Percentiles rank a stretch among this genome's conserved stretches.
These are phyloP conservation scores for Penstemon davidsonii DNA, from an alignment of 257 asterid genomes.

Conservation along the genomic window DNA sequence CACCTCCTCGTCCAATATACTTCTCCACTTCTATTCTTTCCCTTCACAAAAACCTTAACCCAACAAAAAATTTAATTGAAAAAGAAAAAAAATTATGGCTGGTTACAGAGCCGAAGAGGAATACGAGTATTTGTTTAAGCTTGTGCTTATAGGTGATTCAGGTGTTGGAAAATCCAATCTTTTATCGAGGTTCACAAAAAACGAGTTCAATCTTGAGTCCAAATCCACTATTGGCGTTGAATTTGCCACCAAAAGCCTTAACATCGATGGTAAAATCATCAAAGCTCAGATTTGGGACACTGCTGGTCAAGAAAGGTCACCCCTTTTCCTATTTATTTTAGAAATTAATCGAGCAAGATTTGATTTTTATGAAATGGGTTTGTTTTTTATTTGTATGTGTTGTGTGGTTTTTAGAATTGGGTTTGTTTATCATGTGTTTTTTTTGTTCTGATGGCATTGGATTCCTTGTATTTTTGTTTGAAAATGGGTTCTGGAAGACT, in stretches of 20 bases:
- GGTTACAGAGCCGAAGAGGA: slow-evolving; percentile 62
- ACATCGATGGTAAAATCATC: slow-evolving; percentile 54
- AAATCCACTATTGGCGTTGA: slow-evolving; percentile 71
- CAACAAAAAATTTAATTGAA: background rate
- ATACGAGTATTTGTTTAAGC: slow-evolving; percentile 60
- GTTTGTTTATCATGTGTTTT: background rate
- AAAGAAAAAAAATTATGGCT: slow-evolving; percentile 34
- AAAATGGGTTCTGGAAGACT: too few relatives aligned
- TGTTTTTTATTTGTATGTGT: background rate
- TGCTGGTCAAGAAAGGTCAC: slow-evolving; percentile 76
- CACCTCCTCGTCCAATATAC: slow-evolving; percentile 18
- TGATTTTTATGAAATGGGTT: slow-evolving; percentile 3
- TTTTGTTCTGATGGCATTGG: background rate
- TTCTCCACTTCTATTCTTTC: slow-evolving; percentile 27
- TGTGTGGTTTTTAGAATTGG: background rate
- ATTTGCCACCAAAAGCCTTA: slow-evolving; percentile 60
- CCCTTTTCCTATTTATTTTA: background rate
- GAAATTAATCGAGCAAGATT: background rate
- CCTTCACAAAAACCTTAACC: slow-evolving; percentile 3
- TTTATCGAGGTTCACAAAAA: slow-evolving; percentile 63
- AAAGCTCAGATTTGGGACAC: slow-evolving; percentile 87
- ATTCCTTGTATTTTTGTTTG: background rate
- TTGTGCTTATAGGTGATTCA: slow-evolving; percentile 70
- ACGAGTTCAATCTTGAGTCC: slow-evolving; percentile 68
- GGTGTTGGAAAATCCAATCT: slow-evolving; percentile 77